phyloP scores from a whole-genome alignment of 495 filamentous ascomycete genomes.

The Penicillium paradoxum region DNA sequence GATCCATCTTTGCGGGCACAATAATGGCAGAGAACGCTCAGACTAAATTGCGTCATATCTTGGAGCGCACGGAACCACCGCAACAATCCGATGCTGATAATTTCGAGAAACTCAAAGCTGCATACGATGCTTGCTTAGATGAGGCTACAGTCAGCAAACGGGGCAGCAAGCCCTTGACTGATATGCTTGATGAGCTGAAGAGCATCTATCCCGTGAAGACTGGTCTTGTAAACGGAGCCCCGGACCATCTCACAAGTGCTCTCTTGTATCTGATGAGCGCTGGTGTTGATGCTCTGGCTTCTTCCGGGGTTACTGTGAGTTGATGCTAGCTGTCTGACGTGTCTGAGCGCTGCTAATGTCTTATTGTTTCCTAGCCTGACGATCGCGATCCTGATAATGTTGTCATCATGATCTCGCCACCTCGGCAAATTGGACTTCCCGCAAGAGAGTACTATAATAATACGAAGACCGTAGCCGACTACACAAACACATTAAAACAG shows the following conservation, averaged over 20 bases:
- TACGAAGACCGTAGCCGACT: slow-evolving; percentile 47
- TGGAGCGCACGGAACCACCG: slow-evolving; percentile 53
- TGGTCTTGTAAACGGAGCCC: slow-evolving; percentile 24
- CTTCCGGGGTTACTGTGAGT: slow-evolving; percentile 46
- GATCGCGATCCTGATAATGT: slow-evolving; percentile 63
- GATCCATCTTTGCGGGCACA: slow-evolving; percentile 53
- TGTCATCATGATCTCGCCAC: slow-evolving; percentile 51
- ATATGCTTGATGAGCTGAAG: slow-evolving; percentile 49
- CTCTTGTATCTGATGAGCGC: slow-evolving; percentile 51
- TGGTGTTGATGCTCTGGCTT: slow-evolving; percentile 46
- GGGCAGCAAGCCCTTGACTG: slow-evolving; percentile 49
- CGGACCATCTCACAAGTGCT: slow-evolving; percentile 45
- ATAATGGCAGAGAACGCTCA: slow-evolving; percentile 57
- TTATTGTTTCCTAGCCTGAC: slow-evolving; percentile 35
- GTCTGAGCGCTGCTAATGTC: background rate
- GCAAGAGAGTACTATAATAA: slow-evolving; percentile 63
- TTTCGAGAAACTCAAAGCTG: slow-evolving; percentile 59
- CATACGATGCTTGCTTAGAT: slow-evolving; percentile 63
- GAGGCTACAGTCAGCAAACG: slow-evolving; percentile 47
- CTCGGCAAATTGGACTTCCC: slow-evolving; percentile 52
- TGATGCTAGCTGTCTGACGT: background rate
- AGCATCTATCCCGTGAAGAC: slow-evolving; percentile 50
- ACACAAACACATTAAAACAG: slow-evolving; percentile 45
- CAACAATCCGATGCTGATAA: slow-evolving; percentile 54
- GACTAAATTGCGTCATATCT: slow-evolving; percentile 55